phyloP scores from a whole-genome alignment of 768 basidiomycete species.

The Amanita muscaria region DNA sequence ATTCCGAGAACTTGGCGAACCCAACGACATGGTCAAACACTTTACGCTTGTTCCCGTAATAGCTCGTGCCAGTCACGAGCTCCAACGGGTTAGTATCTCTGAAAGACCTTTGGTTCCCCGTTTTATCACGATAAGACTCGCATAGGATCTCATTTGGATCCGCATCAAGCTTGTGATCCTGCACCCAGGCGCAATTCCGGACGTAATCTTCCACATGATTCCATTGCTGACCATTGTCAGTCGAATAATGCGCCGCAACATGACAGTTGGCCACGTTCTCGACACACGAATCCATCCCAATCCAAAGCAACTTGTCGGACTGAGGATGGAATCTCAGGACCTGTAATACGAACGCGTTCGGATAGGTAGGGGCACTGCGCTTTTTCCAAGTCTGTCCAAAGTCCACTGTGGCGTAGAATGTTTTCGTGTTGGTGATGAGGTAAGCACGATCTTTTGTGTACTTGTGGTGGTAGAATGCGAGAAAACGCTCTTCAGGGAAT shows the following conservation, averaged over 20 bases:
- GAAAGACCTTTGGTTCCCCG: conserved; percentile 64
- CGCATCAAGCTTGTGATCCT: conserved; percentile 66
- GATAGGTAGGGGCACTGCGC: conserved; percentile 50
- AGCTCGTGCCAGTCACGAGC: conserved; percentile 69
- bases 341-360: conserved; percentile 71
- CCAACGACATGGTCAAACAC: conserved; percentile 87
- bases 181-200: conserved; percentile 85
- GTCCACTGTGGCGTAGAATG: conserved; percentile 77
- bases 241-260: conserved; percentile 65
- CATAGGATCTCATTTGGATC: conserved; percentile 89
- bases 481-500: conserved; percentile 51
- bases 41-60: conserved; percentile 60
- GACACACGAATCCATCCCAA: conserved; percentile 64
- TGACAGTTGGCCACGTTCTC: conserved; percentile 45
- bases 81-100: conserved; percentile 56
- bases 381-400: conserved; percentile 65
- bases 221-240: conserved; percentile 77
- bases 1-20: conserved; percentile 96
- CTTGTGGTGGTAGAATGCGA: conserved; percentile 82
- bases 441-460: conserved; percentile 79
- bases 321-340: conserved; percentile 84
- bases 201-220: conserved; percentile 75
- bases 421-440: conserved; percentile 63
- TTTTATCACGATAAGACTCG: conserved; percentile 79
- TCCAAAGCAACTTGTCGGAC: conserved; percentile 85